Conservation (phyloP, 2,329 filamentous ascomycete genomes). For the Iodosphaeria phyllophila region DNA sequence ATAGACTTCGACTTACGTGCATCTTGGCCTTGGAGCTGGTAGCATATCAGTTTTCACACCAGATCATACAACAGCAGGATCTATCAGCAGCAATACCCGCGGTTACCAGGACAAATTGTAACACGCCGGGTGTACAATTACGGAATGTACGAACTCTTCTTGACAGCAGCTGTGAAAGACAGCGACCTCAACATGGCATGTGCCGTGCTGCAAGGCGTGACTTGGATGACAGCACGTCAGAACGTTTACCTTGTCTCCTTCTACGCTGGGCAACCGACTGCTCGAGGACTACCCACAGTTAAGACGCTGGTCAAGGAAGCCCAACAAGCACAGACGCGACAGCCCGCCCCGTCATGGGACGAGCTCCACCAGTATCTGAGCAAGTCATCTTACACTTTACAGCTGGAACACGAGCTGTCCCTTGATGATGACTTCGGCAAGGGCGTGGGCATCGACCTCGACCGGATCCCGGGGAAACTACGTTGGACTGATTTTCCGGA, state of each 20-base stretch:
- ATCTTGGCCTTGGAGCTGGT: no score
- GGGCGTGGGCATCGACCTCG: conserved; percentile 17
- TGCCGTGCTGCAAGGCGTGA: conserved; percentile 35
- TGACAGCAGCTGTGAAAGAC: conserved; percentile 32
- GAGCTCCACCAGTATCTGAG: conserved; percentile 33
- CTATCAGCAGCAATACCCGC: no score
- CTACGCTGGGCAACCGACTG: conserved; percentile 25
- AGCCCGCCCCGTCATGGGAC: conserved; percentile 21
- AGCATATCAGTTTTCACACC: no score
- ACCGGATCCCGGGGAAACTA: conserved; percentile 26
- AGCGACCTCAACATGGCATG: conserved; percentile 28
- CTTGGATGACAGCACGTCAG: conserved; percentile 33
- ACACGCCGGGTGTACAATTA: no score
- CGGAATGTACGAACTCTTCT: conserved; percentile 45
- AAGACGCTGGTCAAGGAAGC: conserved; percentile 8
- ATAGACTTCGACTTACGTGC: no score
- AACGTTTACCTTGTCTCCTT: conserved; percentile 31
- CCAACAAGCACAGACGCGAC: conserved; percentile 3
- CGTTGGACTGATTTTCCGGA: conserved; percentile 44
- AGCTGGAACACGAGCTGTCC: conserved; percentile 33
- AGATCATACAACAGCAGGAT: no score
- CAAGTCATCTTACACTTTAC: conserved; percentile 37
- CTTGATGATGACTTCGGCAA: conserved; percentile 26
- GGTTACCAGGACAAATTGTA: no score
- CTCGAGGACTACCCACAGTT: conserved; percentile 23